phyloP scores from a whole-genome alignment of 257 asterid species.

The Avicennia marina region DNA sequence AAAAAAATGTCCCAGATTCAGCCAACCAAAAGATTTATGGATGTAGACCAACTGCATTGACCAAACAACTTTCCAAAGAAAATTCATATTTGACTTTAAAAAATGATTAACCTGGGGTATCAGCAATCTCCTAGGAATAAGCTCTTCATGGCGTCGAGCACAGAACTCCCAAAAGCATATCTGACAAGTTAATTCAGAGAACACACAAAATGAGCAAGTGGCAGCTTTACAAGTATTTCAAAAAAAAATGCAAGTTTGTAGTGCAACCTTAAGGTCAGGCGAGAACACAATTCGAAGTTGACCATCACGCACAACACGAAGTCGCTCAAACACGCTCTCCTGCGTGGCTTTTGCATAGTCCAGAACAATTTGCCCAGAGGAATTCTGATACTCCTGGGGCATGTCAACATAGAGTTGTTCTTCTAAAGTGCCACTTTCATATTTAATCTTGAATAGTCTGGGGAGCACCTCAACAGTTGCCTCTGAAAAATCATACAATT shows the following conservation, averaged over 20 bases:
- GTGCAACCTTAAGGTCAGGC: constrained; percentile 82
- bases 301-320: constrained; percentile 98
- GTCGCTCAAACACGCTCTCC: constrained; percentile 97
- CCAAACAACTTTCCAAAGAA: background rate
- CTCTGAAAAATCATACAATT: constrained; percentile 44
- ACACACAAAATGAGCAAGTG: constrained; percentile 9
- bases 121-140: constrained; percentile 84
- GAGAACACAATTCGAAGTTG: constrained; percentile 94
- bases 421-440: constrained; percentile 92
- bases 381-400: constrained; percentile 89
- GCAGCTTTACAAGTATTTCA: constrained; percentile 3
- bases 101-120: constrained; percentile 73
- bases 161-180: constrained; percentile 98
- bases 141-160: constrained; percentile 97
- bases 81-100: background rate
- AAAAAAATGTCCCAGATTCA: background rate
- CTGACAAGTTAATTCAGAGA: constrained; percentile 31
- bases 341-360: constrained; percentile 96
- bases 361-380: constrained; percentile 87
- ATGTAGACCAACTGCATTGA: background rate
- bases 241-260: background rate
- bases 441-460: constrained; percentile 79
- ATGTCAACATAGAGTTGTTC: constrained; percentile 91
- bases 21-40: background rate
- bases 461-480: constrained; percentile 95